Evolutionary conservation across 2,329 filamentous ascomycete genomes (phyloP).

Genomic region (Blumeriella jaapii): DNA sequence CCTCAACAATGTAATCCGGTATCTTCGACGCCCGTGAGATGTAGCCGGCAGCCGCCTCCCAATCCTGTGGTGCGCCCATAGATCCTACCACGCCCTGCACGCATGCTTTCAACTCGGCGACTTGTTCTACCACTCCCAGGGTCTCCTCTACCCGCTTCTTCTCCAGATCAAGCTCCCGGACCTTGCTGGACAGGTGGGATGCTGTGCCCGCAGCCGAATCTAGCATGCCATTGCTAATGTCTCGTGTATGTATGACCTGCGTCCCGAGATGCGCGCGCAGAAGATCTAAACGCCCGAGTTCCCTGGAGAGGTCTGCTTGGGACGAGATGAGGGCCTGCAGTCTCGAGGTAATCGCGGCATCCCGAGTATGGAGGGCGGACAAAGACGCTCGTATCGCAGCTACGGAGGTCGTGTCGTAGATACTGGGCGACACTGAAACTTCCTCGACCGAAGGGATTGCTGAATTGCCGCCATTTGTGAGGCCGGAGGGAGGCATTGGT

Average conservation of each 20-base stretch:
- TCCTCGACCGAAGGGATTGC: slow-evolving; percentile 11
- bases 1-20: slow-evolving; percentile 66
- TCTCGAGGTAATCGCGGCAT: slow-evolving; percentile 60
- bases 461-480: slow-evolving; percentile 24
- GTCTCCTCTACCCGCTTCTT: slow-evolving; percentile 87
- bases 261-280: slow-evolving; percentile 79
- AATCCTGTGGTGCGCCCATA: slow-evolving; percentile 97
- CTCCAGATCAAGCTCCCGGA: slow-evolving; percentile 80
- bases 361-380: slow-evolving; percentile 61
- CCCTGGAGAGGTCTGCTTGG: slow-evolving; percentile 76
- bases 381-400: slow-evolving; percentile 72
- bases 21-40: slow-evolving; percentile 73
- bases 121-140: slow-evolving; percentile 84
- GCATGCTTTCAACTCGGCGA: slow-evolving; percentile 92
- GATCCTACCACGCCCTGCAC: slow-evolving; percentile 88
- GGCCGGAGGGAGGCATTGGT: slow-evolving; percentile 28
- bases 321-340: slow-evolving; percentile 69
- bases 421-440: slow-evolving; percentile 19
- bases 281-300: slow-evolving; percentile 78
- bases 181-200: slow-evolving; percentile 71
- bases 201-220: slow-evolving; percentile 77
- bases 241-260: slow-evolving; percentile 72
- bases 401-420: slow-evolving; percentile 63
- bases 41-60: slow-evolving; percentile 92
- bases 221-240: slow-evolving; percentile 85